Conservation (phyloP, 768 basidiomycete species). For the Boletellus ananiceps region DNA sequence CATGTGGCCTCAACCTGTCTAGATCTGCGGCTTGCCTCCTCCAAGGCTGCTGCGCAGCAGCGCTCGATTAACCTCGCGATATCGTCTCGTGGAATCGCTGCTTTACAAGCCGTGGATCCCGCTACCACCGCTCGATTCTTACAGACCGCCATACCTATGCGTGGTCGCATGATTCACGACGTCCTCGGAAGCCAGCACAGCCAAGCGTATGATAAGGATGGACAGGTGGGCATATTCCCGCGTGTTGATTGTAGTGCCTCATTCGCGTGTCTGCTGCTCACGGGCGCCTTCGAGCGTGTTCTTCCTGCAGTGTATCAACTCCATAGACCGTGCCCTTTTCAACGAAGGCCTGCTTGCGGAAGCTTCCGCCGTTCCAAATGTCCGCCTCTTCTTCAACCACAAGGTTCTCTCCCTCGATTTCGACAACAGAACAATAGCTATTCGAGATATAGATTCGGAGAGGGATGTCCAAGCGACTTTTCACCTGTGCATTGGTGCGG, state of each 20-base stretch:
- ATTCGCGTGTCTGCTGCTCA: slow-evolving; percentile 24
- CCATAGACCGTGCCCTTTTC: slow-evolving; percentile 83
- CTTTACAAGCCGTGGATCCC: slow-evolving; percentile 76
- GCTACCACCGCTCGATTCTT: slow-evolving; percentile 66
- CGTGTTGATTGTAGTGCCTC: slow-evolving; percentile 5
- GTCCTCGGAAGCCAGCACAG: slow-evolving; percentile 66
- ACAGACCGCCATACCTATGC: slow-evolving; percentile 85
- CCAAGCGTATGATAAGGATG: slow-evolving; percentile 83
- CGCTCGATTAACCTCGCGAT: slow-evolving; percentile 97
- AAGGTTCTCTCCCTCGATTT: slow-evolving; percentile 79
- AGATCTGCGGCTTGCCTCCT: slow-evolving; percentile 75
- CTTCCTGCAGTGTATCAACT: slow-evolving; percentile 78
- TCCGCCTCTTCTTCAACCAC: slow-evolving; percentile 73
- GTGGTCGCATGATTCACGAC: slow-evolving; percentile 92
- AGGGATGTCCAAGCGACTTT: slow-evolving; percentile 49
- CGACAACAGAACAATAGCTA: slow-evolving; percentile 50
- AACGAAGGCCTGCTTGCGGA: slow-evolving; percentile 84
- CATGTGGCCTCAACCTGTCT: slow-evolving; percentile 11
- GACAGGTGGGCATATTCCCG: slow-evolving; percentile 59
- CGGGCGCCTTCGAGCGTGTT: slow-evolving; percentile 21
- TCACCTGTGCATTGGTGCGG: slow-evolving; percentile 85
- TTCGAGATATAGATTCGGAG: slow-evolving; percentile 44
- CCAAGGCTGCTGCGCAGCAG: slow-evolving; percentile 60
- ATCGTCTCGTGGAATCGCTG: slow-evolving; percentile 88
- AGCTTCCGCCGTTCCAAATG: slow-evolving; percentile 54